These are phyloP conservation scores for Dicorynia guianensis DNA, from an alignment of 306 rosid genomes.

Conservation along the genomic window DNA sequence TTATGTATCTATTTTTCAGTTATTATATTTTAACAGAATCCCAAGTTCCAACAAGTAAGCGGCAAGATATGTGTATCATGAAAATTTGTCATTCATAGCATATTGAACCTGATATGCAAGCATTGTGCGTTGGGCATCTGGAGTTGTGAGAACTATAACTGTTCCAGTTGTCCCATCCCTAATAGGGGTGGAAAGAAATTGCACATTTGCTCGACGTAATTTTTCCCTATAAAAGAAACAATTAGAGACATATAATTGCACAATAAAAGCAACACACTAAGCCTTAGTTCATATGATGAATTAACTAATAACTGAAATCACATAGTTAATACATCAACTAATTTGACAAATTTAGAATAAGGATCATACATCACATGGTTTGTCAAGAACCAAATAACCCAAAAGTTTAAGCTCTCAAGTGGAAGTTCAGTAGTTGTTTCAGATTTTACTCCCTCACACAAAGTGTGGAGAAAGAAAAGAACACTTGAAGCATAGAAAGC, in stretches of 20 bases:
- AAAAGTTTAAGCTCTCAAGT: no score
- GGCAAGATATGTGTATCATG: constrained; percentile 2
- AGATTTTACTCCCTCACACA: no score
- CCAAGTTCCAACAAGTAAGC: constrained; percentile 22
- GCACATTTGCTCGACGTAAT: constrained; percentile 84
- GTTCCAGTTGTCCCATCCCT: constrained; percentile 94
- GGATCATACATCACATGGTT: not conserved
- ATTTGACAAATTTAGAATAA: not conserved
- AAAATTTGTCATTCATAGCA: constrained; percentile 22
- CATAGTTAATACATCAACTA: not conserved
- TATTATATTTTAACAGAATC: not conserved
- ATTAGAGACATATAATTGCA: constrained; percentile 2
- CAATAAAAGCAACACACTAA: constrained; percentile 2
- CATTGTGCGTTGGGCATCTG: constrained; percentile 99
- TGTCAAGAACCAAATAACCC: no score
- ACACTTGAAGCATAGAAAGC: no score
- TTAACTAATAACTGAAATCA: constrained; percentile 6
- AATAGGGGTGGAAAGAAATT: constrained; percentile 81
- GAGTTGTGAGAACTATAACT: constrained; percentile 94
- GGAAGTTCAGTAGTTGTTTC: no score
- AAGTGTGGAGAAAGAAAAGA: no score
- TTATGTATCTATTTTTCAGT: no score
- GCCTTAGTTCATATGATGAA: constrained; percentile 8
- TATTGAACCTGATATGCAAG: constrained; percentile 88
- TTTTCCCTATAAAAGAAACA: constrained; percentile 58